These are phyloP conservation scores for Boletus pseudo-olivaceus DNA, from an alignment of 768 basidiomycete genomes.

Conservation along the genomic window DNA sequence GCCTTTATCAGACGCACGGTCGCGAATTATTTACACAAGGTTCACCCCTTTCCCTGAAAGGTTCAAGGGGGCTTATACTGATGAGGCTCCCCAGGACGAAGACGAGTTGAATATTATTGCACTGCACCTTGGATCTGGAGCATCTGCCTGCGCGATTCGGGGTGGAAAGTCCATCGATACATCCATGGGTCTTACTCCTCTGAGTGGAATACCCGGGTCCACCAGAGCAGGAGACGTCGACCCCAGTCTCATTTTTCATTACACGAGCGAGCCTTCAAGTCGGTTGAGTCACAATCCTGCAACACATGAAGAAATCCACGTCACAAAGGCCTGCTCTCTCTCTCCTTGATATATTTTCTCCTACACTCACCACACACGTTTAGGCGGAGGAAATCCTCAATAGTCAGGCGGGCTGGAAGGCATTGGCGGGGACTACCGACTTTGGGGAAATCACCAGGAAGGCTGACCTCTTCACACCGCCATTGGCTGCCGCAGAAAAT, in stretches of 20 bases:
- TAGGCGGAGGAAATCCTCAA: slow-evolving; percentile 74
- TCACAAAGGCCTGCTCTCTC: slow-evolving; percentile 43
- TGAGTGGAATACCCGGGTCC: slow-evolving; percentile 86
- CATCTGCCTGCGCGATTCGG: slow-evolving; percentile 74
- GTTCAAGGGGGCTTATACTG: not conserved
- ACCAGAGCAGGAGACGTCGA: slow-evolving; percentile 83
- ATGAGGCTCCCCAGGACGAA: slow-evolving; percentile 32
- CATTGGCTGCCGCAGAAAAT: slow-evolving; percentile 28
- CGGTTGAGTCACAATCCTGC: slow-evolving; percentile 50
- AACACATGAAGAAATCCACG: slow-evolving; percentile 43
- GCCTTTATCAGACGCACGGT: slow-evolving; percentile 66
- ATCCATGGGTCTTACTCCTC: slow-evolving; percentile 88
- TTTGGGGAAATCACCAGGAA: slow-evolving; percentile 64
- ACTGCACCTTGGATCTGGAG: slow-evolving; percentile 89
- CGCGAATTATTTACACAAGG: slow-evolving; percentile 56
- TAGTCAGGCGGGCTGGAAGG: slow-evolving; percentile 73
- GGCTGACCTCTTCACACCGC: slow-evolving; percentile 28
- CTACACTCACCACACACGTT: not conserved
- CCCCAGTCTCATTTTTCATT: slow-evolving; percentile 86
- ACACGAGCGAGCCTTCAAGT: slow-evolving; percentile 48
- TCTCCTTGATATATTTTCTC: not conserved
- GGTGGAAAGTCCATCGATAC: slow-evolving; percentile 78
- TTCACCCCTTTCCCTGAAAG: slow-evolving; percentile 9
- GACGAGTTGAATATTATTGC: slow-evolving; percentile 69
- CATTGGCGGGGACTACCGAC: slow-evolving; percentile 77